A percentile compares a stretch with the other conserved stretches of the same genome.
phyloP scores from a whole-genome alignment of 148 eudicot species.

The Mesembryanthemum crystallinum region DNA sequence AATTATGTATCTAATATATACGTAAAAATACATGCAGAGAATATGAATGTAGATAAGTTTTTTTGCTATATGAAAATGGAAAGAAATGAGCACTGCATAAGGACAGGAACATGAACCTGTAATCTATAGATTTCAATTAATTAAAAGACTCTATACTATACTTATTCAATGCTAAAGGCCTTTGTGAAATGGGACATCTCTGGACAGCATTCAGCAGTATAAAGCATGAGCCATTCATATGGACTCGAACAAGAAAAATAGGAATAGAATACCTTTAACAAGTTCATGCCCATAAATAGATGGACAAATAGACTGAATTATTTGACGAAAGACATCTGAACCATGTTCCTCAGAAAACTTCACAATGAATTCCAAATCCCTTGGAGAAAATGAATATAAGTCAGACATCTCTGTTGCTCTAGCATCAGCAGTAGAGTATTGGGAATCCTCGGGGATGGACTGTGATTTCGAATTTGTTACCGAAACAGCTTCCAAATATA shows the following conservation, averaged over 20 bases:
- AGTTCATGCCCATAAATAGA: constrained; percentile 98
- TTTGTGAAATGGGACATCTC: background rate
- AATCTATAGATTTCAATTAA: background rate
- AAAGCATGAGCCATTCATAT: background rate
- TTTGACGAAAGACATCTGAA: constrained; percentile 75
- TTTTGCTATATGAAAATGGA: background rate
- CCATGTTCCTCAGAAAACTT: constrained; percentile 77
- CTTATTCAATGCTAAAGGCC: background rate
- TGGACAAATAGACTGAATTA: constrained; percentile 91
- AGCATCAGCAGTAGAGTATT: constrained; percentile 42
- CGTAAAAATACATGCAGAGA: background rate
- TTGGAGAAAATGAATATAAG: constrained; percentile 78
- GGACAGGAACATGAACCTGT: background rate
- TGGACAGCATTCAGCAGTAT: background rate
- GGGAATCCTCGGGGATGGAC: constrained; percentile 45
- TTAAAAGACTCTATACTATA: background rate
- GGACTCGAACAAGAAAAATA: background rate
- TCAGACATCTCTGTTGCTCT: constrained; percentile 70
- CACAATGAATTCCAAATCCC: constrained; percentile 85
- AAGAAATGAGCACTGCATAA: background rate
- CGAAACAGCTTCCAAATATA: constrained; percentile 92
- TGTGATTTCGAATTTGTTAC: constrained; percentile 81
- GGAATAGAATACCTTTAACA: constrained; percentile 63
- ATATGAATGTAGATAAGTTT: background rate
- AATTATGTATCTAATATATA: background rate